Percentiles rank a stretch among this genome's conserved stretches.
phyloP scores from a whole-genome alignment of 208 protist genomes.

The Leishmania aethiopica region DNA sequence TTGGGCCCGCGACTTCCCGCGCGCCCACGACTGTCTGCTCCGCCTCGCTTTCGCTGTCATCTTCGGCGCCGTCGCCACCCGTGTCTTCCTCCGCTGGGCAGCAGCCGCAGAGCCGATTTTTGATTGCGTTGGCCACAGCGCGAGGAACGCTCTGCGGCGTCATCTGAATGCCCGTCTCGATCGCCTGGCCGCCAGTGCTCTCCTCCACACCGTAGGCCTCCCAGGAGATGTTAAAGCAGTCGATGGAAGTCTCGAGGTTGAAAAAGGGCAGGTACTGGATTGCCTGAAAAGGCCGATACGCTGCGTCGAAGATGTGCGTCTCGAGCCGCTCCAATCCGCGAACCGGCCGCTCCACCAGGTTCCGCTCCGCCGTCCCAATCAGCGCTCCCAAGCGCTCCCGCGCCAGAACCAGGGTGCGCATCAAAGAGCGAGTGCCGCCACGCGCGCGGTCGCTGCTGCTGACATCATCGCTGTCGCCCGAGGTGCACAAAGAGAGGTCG shows the following conservation, averaged over 20 bases:
- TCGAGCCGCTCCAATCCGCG: conserved; percentile 52
- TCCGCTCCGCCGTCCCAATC: conserved; percentile 46
- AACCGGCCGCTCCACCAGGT: conserved; percentile 54
- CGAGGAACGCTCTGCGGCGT: conserved; percentile 36
- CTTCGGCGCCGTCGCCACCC: conserved; percentile 13
- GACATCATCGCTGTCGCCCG: background rate
- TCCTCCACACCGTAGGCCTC: conserved; percentile 63
- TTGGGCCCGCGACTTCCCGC: background rate
- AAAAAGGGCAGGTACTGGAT: conserved; percentile 83
- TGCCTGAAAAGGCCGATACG: conserved; percentile 50
- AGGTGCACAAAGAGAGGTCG: conserved; percentile 9
- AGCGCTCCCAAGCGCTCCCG: conserved; percentile 39
- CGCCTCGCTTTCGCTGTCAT: conserved; percentile 3
- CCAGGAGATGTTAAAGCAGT: conserved; percentile 91
- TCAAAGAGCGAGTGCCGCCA: conserved; percentile 8
- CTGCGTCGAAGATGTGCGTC: conserved; percentile 54
- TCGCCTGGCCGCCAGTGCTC: conserved; percentile 26
- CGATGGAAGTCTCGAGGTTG: conserved; percentile 86
- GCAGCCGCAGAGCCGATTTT: conserved; percentile 41
- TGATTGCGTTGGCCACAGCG: conserved; percentile 35
- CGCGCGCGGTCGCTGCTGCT: background rate
- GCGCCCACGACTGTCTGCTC: background rate
- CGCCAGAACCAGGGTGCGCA: conserved; percentile 17
- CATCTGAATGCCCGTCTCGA: conserved; percentile 39
- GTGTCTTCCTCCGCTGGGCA: conserved; percentile 30